Evolutionary conservation across 2,329 filamentous ascomycete species (phyloP), one percentile per base, ranked within the genome.

Genomic region (Trichoderma oligosporum): DNA sequence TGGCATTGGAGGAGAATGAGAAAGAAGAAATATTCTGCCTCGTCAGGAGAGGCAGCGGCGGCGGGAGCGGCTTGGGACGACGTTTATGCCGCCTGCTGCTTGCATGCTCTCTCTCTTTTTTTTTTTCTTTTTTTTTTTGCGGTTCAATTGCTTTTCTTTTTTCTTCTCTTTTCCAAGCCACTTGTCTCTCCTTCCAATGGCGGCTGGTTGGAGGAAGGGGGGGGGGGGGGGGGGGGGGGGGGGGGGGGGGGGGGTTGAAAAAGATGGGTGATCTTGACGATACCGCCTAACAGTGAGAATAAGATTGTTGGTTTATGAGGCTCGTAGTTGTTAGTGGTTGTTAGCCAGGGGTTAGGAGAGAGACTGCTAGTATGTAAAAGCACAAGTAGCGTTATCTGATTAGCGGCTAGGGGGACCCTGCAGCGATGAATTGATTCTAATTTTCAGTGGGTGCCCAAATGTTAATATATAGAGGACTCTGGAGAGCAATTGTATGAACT

Each of bases 1-100:
- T 61, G 73, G 70, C 72, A 74, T 74, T 57, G 57, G 63, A 61
- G 12, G 11, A 8, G 12, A 24, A 8, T 12, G 27, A 27, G 3
- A 27, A 18, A 7, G 9, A 20, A 27, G 3, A 27, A 18, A 7
- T 5, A 18, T 9, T 31, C 16, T 18, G 20, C 45, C 35, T 47
- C 45, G 20, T 56, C 22, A 55, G 41, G 41, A 44, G 51, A 42
- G 16, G 52, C 41, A 44, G 24, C n/a, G 39, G 24, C 27, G 31
- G 42, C 44, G 22, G 35, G n/a, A 24, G 18, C 38, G 47, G 27
- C 41, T 39, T 53, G 38, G 48, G 51, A 39, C n/a, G 55, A 53
- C 35, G 38, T 33, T 39, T 14, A 39, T 47, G 44, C 42, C 42
- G 54, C 51, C 51, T 45, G 51, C 31, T 45, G 51, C 51, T 54